Percentiles rank a stretch among this genome's conserved stretches.
Evolutionary conservation across 2,329 filamentous ascomycete genomes (phyloP).

Genomic region (Ceratocystis albifundus): DNA sequence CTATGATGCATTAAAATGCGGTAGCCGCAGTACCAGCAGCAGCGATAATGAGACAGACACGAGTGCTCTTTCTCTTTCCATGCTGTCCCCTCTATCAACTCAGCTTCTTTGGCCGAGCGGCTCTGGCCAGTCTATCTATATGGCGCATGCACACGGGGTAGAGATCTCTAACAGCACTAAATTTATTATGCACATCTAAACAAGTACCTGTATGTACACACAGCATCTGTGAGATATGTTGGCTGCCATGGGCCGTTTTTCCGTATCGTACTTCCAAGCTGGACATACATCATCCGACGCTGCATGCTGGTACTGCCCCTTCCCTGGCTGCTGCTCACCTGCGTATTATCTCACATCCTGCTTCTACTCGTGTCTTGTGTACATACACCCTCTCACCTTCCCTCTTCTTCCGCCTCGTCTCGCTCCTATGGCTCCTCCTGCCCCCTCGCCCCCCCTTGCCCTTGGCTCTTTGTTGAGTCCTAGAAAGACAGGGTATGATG

Average conservation of each 20-base stretch:
- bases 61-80: background rate
- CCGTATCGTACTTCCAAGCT: conserved; percentile 1
- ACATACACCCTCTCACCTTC: background rate
- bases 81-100: background rate
- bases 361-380: background rate
- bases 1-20: background rate
- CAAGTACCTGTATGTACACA: background rate
- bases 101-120: background rate
- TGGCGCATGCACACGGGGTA: background rate
- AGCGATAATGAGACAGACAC: background rate
- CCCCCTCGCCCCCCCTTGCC: background rate
- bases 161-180: background rate
- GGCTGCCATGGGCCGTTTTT: background rate
- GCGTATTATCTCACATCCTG: background rate
- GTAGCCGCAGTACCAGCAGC: background rate
- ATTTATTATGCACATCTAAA: background rate
- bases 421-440: too few relatives aligned
- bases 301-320: background rate
- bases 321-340: background rate
- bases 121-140: background rate
- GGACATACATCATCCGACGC: conserved; percentile 4
- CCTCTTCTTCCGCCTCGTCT: background rate
- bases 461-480: background rate
- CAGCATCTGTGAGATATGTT: background rate
- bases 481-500: background rate